Base-by-base conservation (phyloP, 345 rosid genomes). In the Mangifera indica region DNA sequence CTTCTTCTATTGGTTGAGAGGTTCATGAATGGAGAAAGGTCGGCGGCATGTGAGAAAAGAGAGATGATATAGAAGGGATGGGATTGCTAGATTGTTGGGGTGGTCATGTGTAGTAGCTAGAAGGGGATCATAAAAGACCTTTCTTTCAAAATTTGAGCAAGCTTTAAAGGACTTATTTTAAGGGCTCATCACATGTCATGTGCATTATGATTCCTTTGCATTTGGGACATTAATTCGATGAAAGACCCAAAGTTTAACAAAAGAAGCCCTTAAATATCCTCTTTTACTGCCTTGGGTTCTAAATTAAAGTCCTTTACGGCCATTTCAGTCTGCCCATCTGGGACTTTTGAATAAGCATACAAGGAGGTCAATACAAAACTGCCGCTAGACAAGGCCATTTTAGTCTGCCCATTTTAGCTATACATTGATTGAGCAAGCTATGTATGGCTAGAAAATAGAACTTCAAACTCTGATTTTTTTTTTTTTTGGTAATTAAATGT, bases 241-340 rank as follows among this genome's bases (percentile, higher is more conserved):
- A 69, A 78, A 76, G 74, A 60, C 70, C 82, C 81, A 46, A 49
- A 51, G 34, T 52, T 25, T 21, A 12, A 44, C 74, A 77, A 71
- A 72, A 66, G 11, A 54, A 74, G 26, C 34, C 66, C 62, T 77
- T 70, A 52, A 60, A 69, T 57, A 53, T 67, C 22, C 22, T 59
- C 45, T 76, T 67, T 60, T 78, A 71, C 69, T 75, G 7, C 83
- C 80, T 85, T 78, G 88, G 83, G 82, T 80, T 77, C 84, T 79
- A 77, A n/a, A 75, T 75, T 77, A 72, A 80, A 76, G 83, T 70
- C 75, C 69, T 76, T 58, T 65, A 72, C 70, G 66, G 26, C 57
- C 69, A 46, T 26, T 18, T 22, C 67, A 70, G 56, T 22, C 46
- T 66, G 24, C 57, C 66, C 45, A 49, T 49, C 53, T 49, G 15